These are phyloP conservation scores for Brasilioporus rufonigricans DNA, from an alignment of 768 basidiomycete genomes.

Conservation along the genomic window DNA sequence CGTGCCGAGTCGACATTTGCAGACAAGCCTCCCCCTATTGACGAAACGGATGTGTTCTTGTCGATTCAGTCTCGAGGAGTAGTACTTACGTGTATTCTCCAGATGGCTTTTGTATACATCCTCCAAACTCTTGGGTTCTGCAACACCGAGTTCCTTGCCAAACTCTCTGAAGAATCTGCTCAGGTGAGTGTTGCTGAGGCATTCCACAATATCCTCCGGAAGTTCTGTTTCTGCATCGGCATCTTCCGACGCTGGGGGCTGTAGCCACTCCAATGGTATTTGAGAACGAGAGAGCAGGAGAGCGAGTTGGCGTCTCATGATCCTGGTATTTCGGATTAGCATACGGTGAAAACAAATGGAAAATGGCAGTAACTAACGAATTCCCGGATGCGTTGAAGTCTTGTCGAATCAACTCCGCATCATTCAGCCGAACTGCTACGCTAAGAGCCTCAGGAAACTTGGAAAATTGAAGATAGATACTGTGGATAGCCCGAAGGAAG, in stretches of 20 bases:
- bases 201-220: slow-evolving; percentile 80
- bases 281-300: slow-evolving; percentile 92
- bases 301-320: slow-evolving; percentile 94
- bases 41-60: neutral
- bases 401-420: slow-evolving; percentile 72
- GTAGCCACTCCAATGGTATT: slow-evolving; percentile 87
- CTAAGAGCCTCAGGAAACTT: slow-evolving; percentile 91
- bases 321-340: slow-evolving; percentile 36
- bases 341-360: neutral
- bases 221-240: slow-evolving; percentile 63
- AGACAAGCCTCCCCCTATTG: slow-evolving; percentile 58
- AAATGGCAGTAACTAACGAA: slow-evolving; percentile 49
- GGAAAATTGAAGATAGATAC: slow-evolving; percentile 81
- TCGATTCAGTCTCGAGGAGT: neutral
- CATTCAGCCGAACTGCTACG: slow-evolving; percentile 81
- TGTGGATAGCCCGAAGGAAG: slow-evolving; percentile 86
- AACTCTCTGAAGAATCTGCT: slow-evolving; percentile 86
- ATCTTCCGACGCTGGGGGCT: slow-evolving; percentile 48
- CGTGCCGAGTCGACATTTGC: slow-evolving; percentile 89
- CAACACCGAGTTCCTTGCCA: slow-evolving; percentile 89
- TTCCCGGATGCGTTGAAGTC: slow-evolving; percentile 92
- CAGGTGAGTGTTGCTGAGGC: slow-evolving; percentile 81
- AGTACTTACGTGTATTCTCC: slow-evolving; percentile 75
- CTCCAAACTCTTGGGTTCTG: slow-evolving; percentile 87
- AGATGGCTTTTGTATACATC: slow-evolving; percentile 98